These are phyloP conservation scores for Sophora flavescens DNA, from an alignment of 306 rosid species.

Conservation along the genomic window DNA sequence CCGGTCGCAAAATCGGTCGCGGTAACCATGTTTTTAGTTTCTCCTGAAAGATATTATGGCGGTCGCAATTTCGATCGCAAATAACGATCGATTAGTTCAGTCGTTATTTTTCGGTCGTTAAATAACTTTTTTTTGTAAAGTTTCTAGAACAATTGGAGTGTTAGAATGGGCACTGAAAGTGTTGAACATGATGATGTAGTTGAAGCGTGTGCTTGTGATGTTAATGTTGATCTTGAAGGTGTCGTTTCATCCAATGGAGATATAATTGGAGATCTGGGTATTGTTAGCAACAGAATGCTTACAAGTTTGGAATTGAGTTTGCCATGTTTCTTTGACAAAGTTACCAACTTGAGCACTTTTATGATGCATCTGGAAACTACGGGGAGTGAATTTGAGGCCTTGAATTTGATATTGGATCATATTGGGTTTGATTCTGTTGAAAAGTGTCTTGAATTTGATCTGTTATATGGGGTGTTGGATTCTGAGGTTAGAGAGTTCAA, in stretches of 20 bases:
- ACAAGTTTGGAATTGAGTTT: conserved; percentile 56
- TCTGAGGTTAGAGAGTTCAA: conserved; percentile 67
- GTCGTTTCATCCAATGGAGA: conserved; percentile 38
- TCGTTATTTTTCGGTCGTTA: too few relatives aligned
- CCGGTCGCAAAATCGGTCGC: too few relatives aligned
- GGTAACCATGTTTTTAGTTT: too few relatives aligned
- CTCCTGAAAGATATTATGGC: too few relatives aligned
- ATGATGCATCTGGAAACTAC: conserved; percentile 64
- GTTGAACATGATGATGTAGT: conserved; percentile 48
- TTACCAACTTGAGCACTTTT: conserved; percentile 59
- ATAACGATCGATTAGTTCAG: too few relatives aligned
- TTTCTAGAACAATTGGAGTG: conserved; percentile 34
- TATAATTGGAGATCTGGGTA: conserved; percentile 45
- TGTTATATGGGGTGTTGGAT: conserved; percentile 67
- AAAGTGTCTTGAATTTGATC: conserved; percentile 62
- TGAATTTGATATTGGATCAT: conserved; percentile 50
- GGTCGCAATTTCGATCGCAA: too few relatives aligned
- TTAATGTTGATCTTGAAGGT: conserved; percentile 42
- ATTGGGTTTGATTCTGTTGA: conserved; percentile 48
- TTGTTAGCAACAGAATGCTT: conserved; percentile 43
- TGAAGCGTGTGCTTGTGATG: conserved; percentile 41
- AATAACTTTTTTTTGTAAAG: too few relatives aligned
- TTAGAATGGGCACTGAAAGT: conserved; percentile 59
- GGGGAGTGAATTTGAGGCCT: conserved; percentile 65
- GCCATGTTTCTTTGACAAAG: conserved; percentile 64